Percentiles rank a stretch among this genome's conserved stretches.
These are phyloP conservation scores for Acacia confusa DNA, from an alignment of 306 rosid species.

Conservation along the genomic window DNA sequence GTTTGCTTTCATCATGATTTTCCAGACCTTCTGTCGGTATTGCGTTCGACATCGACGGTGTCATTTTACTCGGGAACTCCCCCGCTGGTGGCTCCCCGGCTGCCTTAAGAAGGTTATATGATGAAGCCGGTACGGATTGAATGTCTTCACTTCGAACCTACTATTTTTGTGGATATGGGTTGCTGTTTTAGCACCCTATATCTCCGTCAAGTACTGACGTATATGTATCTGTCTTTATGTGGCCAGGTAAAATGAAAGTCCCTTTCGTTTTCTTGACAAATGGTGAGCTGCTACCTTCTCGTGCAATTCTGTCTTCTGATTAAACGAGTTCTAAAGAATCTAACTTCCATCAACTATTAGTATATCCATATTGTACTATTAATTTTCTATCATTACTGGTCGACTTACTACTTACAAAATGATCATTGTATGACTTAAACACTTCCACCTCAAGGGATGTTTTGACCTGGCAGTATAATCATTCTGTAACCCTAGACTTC, in stretches of 20 bases:
- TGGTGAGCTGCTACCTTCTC: conserved; percentile 56
- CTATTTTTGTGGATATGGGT: neutral
- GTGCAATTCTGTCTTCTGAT: conserved; percentile 6
- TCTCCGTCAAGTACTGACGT: neutral
- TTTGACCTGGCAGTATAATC: neutral
- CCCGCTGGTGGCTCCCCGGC: conserved; percentile 83
- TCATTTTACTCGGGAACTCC: conserved; percentile 65
- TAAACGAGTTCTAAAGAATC: neutral
- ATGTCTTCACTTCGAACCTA: neutral
- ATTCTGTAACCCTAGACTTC: neutral
- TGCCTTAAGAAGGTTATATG: conserved; percentile 63
- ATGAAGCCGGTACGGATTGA: conserved; percentile 44
- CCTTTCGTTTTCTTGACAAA: conserved; percentile 87
- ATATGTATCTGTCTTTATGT: conserved; percentile 29
- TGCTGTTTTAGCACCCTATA: neutral
- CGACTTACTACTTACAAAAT: neutral
- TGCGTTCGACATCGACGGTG: conserved; percentile 97
- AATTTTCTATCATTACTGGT: neutral
- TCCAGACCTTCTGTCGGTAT: conserved; percentile 64
- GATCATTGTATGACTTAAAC: neutral
- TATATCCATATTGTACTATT: neutral
- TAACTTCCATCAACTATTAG: neutral
- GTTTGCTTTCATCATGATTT: conserved; percentile 5
- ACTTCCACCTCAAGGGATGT: neutral
- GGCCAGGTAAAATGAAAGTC: conserved; percentile 55